Evolutionary conservation across 1,284 basidiomycete genomes (phyloP).

Genomic region (Leucoagaricus sp.): DNA sequence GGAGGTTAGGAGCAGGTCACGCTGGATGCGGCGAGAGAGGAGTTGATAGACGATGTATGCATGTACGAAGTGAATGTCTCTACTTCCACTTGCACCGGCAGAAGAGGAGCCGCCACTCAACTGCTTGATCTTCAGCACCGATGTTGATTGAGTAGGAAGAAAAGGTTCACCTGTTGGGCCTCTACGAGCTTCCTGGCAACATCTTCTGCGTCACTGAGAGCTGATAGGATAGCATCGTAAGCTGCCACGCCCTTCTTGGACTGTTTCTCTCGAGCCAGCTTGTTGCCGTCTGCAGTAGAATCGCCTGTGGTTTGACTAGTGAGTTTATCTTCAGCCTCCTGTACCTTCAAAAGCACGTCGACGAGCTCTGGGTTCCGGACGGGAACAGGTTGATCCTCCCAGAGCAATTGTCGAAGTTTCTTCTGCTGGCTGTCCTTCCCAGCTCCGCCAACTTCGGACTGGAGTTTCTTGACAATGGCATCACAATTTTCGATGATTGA

Average conservation of each 20-base stretch:
- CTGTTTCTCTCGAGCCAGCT: conserved; percentile 13
- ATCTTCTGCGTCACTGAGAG: conserved; percentile 86
- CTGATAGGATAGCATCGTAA: conserved; percentile 81
- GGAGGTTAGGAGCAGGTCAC: conserved; percentile 82
- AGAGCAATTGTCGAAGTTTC: conserved; percentile 63
- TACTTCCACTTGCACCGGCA: conserved; percentile 44
- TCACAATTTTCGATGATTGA: conserved; percentile 69
- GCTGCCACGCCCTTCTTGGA: conserved; percentile 76
- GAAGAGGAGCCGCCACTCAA: conserved; percentile 41
- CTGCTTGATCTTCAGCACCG: conserved; percentile 28
- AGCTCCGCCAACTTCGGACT: conserved; percentile 39
- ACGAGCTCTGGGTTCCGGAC: conserved; percentile 92
- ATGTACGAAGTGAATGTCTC: conserved; percentile 83
- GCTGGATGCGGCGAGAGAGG: conserved; percentile 82
- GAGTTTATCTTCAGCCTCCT: conserved; percentile 70
- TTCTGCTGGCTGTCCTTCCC: conserved; percentile 48
- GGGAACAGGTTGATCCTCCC: conserved; percentile 85
- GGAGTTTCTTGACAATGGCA: conserved; percentile 54
- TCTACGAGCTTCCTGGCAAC: conserved; percentile 79
- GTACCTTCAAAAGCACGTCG: conserved; percentile 82
- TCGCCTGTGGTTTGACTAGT: conserved; percentile 17
- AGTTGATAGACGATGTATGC: conserved; percentile 87
- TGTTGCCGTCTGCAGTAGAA: not conserved
- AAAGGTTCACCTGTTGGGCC: conserved; percentile 67
- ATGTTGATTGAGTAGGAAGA: not conserved